These are phyloP conservation scores for Actinidia chinensis DNA, from an alignment of 179 eudicot species.

Conservation along the genomic window DNA sequence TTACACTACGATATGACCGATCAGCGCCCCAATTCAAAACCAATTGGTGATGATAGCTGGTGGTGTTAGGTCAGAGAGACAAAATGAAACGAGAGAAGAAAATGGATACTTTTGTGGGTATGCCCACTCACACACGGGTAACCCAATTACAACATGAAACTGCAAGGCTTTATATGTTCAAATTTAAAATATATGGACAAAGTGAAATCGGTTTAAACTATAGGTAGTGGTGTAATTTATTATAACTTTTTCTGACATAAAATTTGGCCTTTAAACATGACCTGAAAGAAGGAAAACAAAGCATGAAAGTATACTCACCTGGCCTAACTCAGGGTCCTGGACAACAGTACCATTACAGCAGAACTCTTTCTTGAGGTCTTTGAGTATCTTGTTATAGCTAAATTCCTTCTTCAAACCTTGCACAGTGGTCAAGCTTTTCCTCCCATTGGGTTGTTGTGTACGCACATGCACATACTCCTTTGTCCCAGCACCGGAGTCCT, in stretches of 20 bases:
- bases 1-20: too few species aligned
- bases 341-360: conserved; percentile 33
- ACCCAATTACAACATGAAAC: background rate
- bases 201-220: background rate
- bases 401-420: conserved; percentile 15
- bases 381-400: conserved; percentile 15
- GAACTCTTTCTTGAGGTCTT: conserved; percentile 18
- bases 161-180: background rate
- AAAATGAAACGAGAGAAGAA: too few species aligned
- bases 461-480: conserved; percentile 30
- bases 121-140: too few species aligned
- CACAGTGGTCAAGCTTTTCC: conserved; percentile 16
- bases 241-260: background rate
- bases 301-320: conserved; percentile 8
- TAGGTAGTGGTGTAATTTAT: background rate
- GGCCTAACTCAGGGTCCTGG: conserved; percentile 32
- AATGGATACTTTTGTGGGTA: too few species aligned
- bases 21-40: too few species aligned
- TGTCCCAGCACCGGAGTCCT: conserved; percentile 16
- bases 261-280: background rate
- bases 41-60: too few species aligned
- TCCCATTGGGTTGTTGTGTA: conserved; percentile 27
- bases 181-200: background rate
- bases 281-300: background rate
- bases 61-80: too few species aligned